phyloP scores from a whole-genome alignment of 2,329 filamentous ascomycete species.

The Huntiella savannae region DNA sequence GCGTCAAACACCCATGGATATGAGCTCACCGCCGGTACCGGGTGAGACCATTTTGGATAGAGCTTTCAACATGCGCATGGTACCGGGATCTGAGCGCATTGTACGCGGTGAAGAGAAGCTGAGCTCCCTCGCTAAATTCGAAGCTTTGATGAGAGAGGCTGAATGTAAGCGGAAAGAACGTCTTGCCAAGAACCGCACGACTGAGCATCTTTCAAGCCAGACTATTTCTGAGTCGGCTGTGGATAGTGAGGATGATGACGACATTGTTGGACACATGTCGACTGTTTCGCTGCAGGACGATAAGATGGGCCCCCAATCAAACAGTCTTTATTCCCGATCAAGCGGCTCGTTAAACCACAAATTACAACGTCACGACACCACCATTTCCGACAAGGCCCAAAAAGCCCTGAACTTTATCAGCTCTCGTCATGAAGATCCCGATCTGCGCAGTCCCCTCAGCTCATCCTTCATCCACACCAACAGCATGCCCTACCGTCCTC shows the following conservation, averaged over 20 bases:
- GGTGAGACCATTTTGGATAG: constrained; percentile 49
- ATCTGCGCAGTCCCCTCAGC: constrained; percentile 14
- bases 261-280: constrained; percentile 10
- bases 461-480: constrained; percentile 1
- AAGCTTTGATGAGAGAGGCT: constrained; percentile 43
- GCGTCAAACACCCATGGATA: constrained; percentile 21
- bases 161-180: constrained; percentile 30
- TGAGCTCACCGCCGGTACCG: constrained; percentile 32
- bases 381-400: constrained; percentile 26
- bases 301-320: neutral
- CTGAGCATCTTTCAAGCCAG: constrained; percentile 14
- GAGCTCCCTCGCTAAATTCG: constrained; percentile 45
- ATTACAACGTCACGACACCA: constrained; percentile 17
- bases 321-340: neutral
- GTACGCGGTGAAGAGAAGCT: constrained; percentile 40
- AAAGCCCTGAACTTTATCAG: constrained; percentile 32
- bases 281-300: neutral
- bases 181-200: constrained; percentile 17
- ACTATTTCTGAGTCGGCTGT: constrained; percentile 22
- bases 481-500: constrained; percentile 21
- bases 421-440: constrained; percentile 18
- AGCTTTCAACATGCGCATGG: constrained; percentile 43
- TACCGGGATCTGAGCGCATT: constrained; percentile 38
- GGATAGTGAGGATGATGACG: constrained; percentile 24
- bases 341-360: constrained; percentile 15